These are phyloP conservation scores for Phlyctochytrium planicorne DNA, from an alignment of 192 early-diverging fungal species.

Conservation along the genomic window DNA sequence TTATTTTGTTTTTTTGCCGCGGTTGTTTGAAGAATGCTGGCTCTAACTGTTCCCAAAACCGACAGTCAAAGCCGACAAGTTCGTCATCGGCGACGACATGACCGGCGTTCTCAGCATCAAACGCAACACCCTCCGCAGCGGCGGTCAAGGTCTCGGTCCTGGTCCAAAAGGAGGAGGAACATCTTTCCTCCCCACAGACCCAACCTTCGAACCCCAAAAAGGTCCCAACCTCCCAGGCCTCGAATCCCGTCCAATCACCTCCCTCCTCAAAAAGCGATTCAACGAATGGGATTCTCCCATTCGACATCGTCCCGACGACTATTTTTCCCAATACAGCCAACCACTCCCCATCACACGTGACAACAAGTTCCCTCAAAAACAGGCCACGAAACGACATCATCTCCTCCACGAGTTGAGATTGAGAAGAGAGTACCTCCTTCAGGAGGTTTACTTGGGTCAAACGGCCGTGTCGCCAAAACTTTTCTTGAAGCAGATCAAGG, in stretches of 20 bases:
- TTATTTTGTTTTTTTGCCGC: neutral
- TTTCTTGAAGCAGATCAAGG: neutral
- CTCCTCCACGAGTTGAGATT: slow-evolving; percentile 2
- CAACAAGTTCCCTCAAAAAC: neutral
- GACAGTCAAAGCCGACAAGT: neutral
- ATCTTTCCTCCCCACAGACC: neutral
- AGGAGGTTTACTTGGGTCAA: slow-evolving; percentile 1
- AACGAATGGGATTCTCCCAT: neutral
- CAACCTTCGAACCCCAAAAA: neutral
- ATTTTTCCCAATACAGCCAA: slow-evolving; percentile 7
- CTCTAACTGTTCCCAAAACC: neutral
- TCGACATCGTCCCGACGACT: neutral
- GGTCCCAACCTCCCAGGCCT: slow-evolving; percentile 3
- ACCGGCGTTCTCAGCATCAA: neutral
- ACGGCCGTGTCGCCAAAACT: neutral
- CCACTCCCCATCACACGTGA: slow-evolving; percentile 2
- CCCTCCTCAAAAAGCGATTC: neutral
- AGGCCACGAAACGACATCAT: neutral
- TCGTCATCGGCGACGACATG: neutral
- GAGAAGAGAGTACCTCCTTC: neutral
- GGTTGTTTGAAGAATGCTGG: neutral
- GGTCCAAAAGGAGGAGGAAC: neutral
- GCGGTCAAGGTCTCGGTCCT: too few species aligned
- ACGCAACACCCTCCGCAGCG: neutral
- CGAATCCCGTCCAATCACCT: slow-evolving; percentile 2